Base-by-base conservation (phyloP, 352 stramenopile genomes). In the Phytopythium ostracodes region DNA sequence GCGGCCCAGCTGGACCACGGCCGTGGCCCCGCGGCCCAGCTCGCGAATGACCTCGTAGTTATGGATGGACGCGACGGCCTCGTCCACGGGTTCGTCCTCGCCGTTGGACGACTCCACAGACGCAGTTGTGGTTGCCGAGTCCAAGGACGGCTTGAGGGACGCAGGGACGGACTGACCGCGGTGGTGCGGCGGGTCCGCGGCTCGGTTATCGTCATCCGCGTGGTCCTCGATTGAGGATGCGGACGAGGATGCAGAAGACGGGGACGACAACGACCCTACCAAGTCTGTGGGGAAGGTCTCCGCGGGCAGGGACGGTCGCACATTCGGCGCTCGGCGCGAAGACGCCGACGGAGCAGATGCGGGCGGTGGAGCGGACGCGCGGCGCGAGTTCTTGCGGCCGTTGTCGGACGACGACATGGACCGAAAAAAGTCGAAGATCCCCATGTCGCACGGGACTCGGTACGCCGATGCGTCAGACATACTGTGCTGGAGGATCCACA, bases 41-140 rank as follows among this genome's bases (percentile, higher is more conserved):
- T 93, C 87, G 14, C 79, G 79, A 3, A 95, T 68, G 24, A 95
- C 78, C 53, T 92, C 83, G 66, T 93, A 95, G 62, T 93, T 89
- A 11, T 79, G 72, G 60, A 92, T 92, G 12, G 42, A 20, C 25
- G 62, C 68, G 25, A 66, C 59, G 22, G 70, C 56, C 20, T 50
- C 52, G 22, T 66, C 58, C 22, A 50, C 68, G 12, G 66, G 54
- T 0, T 58, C 62, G n/a, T 78, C 69, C 18, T 78, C 73, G 44
- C 54, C 82, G 43, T 63, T 73, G 40, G 68, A 55, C 24, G 80
- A 84, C 20, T 75, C 72, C 2, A 63, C 46, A 8, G 77, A 87
- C 42, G 61, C 53, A 3, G 68, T 80, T 15, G 72, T 83, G 9
- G 72, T 60, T 22, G 71, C 56, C 25, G 75, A 83, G 58, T 80